phyloP scores from a whole-genome alignment of 495 filamentous ascomycete genomes.

The Xylaria acuta region DNA sequence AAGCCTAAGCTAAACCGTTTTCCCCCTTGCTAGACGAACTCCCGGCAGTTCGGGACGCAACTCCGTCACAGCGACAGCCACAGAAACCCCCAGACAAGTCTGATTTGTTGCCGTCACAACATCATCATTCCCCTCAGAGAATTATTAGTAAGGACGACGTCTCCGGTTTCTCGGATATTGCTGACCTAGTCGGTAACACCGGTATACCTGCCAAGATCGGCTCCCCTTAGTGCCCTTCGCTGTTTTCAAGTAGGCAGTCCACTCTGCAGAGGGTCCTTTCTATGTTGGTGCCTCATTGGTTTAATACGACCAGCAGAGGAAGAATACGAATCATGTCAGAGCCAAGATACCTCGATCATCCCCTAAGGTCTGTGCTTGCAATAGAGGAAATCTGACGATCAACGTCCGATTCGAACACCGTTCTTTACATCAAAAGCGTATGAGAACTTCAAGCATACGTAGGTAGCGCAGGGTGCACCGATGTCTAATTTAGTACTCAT shows the following conservation, averaged over 20 bases:
- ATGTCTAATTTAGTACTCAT: conserved; percentile 2
- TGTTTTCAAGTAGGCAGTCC: not conserved
- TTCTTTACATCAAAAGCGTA: not conserved
- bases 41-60: conserved; percentile 20
- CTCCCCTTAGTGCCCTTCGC: not conserved
- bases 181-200: not conserved
- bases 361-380: not conserved
- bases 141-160: not conserved
- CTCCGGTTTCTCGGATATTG: not conserved
- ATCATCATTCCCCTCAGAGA: not conserved
- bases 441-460: not conserved
- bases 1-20: not conserved
- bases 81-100: not conserved
- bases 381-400: not conserved
- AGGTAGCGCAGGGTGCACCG: not conserved
- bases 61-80: conserved; percentile 7
- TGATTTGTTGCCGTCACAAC: not conserved
- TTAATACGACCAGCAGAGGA: not conserved
- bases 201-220: not conserved
- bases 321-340: not conserved
- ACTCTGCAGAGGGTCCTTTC: not conserved
- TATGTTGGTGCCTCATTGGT: not conserved
- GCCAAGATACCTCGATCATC: not conserved
- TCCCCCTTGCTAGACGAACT: not conserved
- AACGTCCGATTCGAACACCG: not conserved